Evolutionary conservation across 306 rosid species (phyloP), one percentile per base, ranked within the genome.

Genomic region (Corylus americana): DNA sequence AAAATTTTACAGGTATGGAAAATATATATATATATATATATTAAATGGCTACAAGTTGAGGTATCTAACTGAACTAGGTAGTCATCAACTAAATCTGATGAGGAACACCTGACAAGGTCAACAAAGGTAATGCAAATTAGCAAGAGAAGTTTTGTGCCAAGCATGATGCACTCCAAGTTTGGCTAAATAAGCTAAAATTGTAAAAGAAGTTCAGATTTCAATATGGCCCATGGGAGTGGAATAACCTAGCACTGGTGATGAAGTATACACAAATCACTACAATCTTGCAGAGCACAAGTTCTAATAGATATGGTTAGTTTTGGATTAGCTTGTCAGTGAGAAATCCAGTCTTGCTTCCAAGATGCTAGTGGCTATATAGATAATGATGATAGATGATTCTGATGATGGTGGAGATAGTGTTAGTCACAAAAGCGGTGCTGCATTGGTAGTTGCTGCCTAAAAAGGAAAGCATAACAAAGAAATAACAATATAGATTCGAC

Each of bases 71-170:
- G 42, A 61, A 61, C 39, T 12, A 13, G 17, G 68, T 59, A 25
- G 37, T 27, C 68, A 13, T 27, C 68, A 61, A 61, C 68, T 61
- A 61, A 27, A 39, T 61, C 68, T 61, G 68, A 29, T 27, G 68
- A 61, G 68, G 68, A 61, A 61, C 42, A 11, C n/a, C 68, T 11
- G 18, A 61, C 68, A 61, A 61, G 68, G 18, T 42, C 37, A 61
- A 61, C 44, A 39, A 39, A 29, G 17, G 12, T 61, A 61, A 61
- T 10, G 13, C 6, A 27, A 61, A 61, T 59, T 27, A 61, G 18
- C 42, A 61, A 61, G 68, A 61, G 3, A 39, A 3, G 44, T 39
- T 39, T 39, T 39, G 44, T 39, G 18, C 16, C 0, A 59, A 20
- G 66, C 1, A 2, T 59, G 37, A 25, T 20, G 66, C 10, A 25